Conservation (phyloP, 2,329 filamentous ascomycete species). For the Xylaria sp. region DNA sequence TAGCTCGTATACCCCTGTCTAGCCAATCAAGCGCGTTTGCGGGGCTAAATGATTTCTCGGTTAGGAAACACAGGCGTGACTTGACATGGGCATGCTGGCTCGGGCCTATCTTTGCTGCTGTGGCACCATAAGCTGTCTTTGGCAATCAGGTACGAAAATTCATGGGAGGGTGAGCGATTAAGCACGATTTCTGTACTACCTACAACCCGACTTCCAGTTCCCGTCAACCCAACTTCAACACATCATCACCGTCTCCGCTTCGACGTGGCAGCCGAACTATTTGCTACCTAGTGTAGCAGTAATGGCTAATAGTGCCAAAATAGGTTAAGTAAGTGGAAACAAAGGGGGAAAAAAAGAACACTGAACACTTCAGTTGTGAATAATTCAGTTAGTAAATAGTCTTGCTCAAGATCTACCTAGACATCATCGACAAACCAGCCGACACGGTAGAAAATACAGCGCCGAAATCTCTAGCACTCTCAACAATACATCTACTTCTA, state of each 20-base stretch:
- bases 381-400: too few relatives aligned
- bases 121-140: not conserved
- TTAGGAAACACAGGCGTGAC: conserved; percentile 30
- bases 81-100: not conserved
- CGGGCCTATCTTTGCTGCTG: not conserved
- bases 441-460: too few relatives aligned
- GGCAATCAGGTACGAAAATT: not conserved
- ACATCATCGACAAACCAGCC: too few relatives aligned
- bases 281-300: too few relatives aligned
- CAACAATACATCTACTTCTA: too few relatives aligned
- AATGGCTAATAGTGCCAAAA: too few relatives aligned
- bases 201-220: not conserved
- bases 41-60: conserved; percentile 26
- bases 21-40: conserved; percentile 24
- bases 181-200: not conserved
- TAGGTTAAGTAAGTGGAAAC: too few relatives aligned
- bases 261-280: not conserved
- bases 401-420: too few relatives aligned
- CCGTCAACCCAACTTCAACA: not conserved
- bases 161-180: too few relatives aligned
- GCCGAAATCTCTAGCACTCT: too few relatives aligned
- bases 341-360: too few relatives aligned
- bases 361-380: too few relatives aligned
- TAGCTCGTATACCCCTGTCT: conserved; percentile 14
- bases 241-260: not conserved